phyloP scores from a whole-genome alignment of 2,329 filamentous ascomycete species.

The Phialocephala sp. region DNA sequence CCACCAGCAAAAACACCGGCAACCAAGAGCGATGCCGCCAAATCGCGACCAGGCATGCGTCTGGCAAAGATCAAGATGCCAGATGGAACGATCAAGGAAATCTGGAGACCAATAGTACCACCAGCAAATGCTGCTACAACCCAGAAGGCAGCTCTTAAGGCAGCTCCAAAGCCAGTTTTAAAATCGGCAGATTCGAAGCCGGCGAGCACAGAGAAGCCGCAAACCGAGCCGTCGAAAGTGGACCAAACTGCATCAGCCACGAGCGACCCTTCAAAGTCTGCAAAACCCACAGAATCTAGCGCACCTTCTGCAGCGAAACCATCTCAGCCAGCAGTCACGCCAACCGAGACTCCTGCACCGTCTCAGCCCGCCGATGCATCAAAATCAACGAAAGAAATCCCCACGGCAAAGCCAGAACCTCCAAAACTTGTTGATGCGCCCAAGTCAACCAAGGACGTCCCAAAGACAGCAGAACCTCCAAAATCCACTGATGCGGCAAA shows the following conservation, averaged over 20 bases:
- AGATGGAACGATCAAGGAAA: constrained; percentile 11
- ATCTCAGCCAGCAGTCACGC: neutral
- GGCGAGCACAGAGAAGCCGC: too few species aligned
- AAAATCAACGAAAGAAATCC: neutral
- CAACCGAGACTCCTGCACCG: neutral
- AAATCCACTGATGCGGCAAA: neutral
- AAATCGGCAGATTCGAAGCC: too few species aligned
- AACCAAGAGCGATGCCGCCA: neutral
- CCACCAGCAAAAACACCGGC: neutral
- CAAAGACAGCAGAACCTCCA: neutral
- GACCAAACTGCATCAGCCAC: too few species aligned
- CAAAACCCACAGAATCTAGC: neutral
- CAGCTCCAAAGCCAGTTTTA: neutral
- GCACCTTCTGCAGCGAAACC: neutral
- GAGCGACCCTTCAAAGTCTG: neutral
- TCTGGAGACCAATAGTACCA: constrained; percentile 1
- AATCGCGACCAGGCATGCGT: neutral
- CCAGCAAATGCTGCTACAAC: neutral
- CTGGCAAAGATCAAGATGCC: constrained; percentile 7
- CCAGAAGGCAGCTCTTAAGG: neutral
- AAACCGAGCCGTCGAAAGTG: too few species aligned
- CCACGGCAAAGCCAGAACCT: neutral
- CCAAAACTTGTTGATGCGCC: neutral
- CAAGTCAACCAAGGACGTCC: neutral
- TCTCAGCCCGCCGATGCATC: neutral